These are phyloP conservation scores for Cerrena zonata DNA, from an alignment of 1,284 basidiomycete genomes.

Conservation along the genomic window DNA sequence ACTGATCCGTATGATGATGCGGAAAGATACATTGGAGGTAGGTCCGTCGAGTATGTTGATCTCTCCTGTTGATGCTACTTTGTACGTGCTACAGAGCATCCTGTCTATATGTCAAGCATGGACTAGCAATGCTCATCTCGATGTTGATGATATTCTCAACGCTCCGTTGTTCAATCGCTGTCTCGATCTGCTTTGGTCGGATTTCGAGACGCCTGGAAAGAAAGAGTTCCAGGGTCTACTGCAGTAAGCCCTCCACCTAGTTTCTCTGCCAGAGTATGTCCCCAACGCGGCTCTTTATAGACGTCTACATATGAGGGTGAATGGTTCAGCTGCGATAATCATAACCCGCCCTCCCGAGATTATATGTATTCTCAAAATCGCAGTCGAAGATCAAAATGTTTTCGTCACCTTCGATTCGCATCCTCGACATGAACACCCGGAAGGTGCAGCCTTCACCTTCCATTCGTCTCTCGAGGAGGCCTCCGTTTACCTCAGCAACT, in stretches of 20 bases:
- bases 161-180: slow-evolving; percentile 29
- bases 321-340: slow-evolving; percentile 38
- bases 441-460: slow-evolving; percentile 53
- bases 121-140: slow-evolving; percentile 45
- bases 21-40: slow-evolving; percentile 37
- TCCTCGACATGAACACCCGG: slow-evolving; percentile 45
- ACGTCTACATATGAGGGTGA: slow-evolving; percentile 23
- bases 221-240: slow-evolving; percentile 38
- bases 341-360: slow-evolving; percentile 70
- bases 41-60: slow-evolving; percentile 7
- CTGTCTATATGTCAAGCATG: slow-evolving; percentile 48
- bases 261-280: not conserved
- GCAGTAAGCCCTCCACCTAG: slow-evolving; percentile 37
- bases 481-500: slow-evolving; percentile 39
- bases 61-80: not conserved
- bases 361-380: slow-evolving; percentile 49
- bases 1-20: slow-evolving; percentile 34
- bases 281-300: slow-evolving; percentile 5
- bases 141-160: slow-evolving; percentile 38
- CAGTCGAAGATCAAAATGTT: slow-evolving; percentile 24
- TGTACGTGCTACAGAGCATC: slow-evolving; percentile 37
- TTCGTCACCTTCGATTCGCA: slow-evolving; percentile 65
- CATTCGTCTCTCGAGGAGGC: slow-evolving; percentile 36
- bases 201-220: slow-evolving; percentile 33
- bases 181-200: slow-evolving; percentile 31